Conservation (phyloP, 2,329 filamentous ascomycete genomes). For the Penicillium sp. region DNA sequence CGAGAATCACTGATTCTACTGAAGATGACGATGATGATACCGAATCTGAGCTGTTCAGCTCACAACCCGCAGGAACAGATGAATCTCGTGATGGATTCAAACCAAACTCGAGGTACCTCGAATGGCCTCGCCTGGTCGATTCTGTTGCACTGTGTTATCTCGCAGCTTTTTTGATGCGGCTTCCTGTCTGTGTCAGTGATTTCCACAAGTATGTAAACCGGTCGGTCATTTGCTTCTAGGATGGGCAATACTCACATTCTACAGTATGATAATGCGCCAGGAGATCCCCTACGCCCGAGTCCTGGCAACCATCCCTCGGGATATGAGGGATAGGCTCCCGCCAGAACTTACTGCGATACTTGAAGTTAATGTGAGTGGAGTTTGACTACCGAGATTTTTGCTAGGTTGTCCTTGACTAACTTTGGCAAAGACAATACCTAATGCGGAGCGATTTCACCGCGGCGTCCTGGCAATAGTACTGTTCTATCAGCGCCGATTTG, state of each 20-base stretch:
- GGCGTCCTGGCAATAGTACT: slow-evolving; percentile 54
- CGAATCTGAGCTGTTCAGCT: slow-evolving; percentile 50
- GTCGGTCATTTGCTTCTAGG: not conserved
- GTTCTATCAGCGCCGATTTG: slow-evolving; percentile 59
- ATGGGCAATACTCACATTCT: slow-evolving; percentile 1
- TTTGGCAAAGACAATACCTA: slow-evolving; percentile 32
- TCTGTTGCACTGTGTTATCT: slow-evolving; percentile 72
- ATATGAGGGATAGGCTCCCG: slow-evolving; percentile 40
- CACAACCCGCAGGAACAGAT: slow-evolving; percentile 46
- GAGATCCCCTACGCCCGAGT: slow-evolving; percentile 65
- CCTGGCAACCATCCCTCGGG: slow-evolving; percentile 37
- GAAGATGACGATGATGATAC: slow-evolving; percentile 30
- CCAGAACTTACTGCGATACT: slow-evolving; percentile 34
- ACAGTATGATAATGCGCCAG: slow-evolving; percentile 51
- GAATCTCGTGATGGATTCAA: slow-evolving; percentile 34
- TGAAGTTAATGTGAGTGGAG: slow-evolving; percentile 31
- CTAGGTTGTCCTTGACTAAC: not conserved
- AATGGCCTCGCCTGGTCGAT: slow-evolving; percentile 61
- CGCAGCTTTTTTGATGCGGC: slow-evolving; percentile 62
- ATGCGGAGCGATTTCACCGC: slow-evolving; percentile 53
- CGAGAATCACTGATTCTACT: slow-evolving; percentile 34
- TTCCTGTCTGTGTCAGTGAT: slow-evolving; percentile 68
- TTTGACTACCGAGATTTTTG: not conserved
- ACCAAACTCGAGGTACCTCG: slow-evolving; percentile 26
- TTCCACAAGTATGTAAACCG: slow-evolving; percentile 42